Base-by-base conservation (phyloP, 129 eudicot species). In the Tagetes patula region DNA sequence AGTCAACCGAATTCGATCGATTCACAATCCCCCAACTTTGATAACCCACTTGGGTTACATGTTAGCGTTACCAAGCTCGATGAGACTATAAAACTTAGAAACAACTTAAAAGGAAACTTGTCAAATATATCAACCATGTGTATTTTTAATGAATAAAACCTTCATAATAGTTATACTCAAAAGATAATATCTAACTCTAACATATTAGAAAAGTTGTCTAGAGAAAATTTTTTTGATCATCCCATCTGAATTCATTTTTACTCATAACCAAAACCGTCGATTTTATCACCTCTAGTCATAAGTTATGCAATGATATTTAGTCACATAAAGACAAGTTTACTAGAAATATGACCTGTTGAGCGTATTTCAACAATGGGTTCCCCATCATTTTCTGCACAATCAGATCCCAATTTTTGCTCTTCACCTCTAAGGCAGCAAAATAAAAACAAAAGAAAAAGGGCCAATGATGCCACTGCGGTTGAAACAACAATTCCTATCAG, bases 331-430 rank as follows among this genome's bases (percentile, higher is more conserved):
- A 67, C 8, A 32, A 8, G 62, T 76, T 60, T 85, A 78, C 79
- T 82, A 13, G 88, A 85, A 75, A 62, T 3, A 38, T 74, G 79
- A 59, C 79, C 82, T 0, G 71, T n/a, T n/a, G n/a, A 67, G 77
- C 65, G 9, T 65, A 75, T 36, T 75, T 85, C 73, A 53, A 85
- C 84, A 63, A 74, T 71, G 61, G 89, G 89, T 32, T 78, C 82
- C 45, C 76, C 87, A 5, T 85, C 87, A 43, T 84, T 73, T 41
- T 74, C 82, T 72, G 71, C 85, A 67, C 56, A 59, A 32, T 67
- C 77, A 0, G 78, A 69, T 59, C 55, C 83, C 3, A 38, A 49
- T 38, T 47, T 65, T 13, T 30, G 76, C 5, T 42, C 67, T 34
- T 45, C 72, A 13, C 72, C 69, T 67, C 72, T 84, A 40, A 83